Base-by-base conservation (phyloP, 345 rosid genomes). In the Sonneratia alba region DNA sequence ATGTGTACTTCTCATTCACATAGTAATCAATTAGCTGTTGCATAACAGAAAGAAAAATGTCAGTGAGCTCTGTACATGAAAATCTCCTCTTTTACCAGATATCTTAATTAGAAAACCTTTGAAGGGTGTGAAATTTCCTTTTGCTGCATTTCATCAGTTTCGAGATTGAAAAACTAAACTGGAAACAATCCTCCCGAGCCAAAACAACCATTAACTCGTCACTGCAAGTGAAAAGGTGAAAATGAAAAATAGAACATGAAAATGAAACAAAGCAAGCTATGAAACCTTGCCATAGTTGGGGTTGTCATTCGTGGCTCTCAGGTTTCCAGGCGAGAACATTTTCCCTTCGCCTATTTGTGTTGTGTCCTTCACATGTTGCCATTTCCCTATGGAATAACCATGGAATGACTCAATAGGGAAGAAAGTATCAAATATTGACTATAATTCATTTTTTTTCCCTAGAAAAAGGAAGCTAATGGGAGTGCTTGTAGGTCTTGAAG, bases 341-440 rank as follows among this genome's bases (percentile, higher is more conserved):
- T 95, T 95, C 34, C 99, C 97, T 82, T 95, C 99, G 5, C 81
- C 80, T 24, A 95, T 83, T 78, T 93, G 93, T 6, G 88, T 85
- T 21, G 98, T 91, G 74, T 91, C 98, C 74, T 93, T 95, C 68
- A 95, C 99, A 76, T 87, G 97, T 67, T 86, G 97, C 99, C 97
- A 92, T 77, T 92, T 95, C 67, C 98, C 98, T 94, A 82, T 68
- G 36, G 21, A 79, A 75, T 72, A 67, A 64, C 98, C 96, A 86
- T 27, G 32, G 66, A 10, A 62, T 13, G 19, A 14, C 18, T 62
- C 66, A 62, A 11, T 24, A 27, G 38, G 16, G 32, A 10, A 57
- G 32, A 57, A 62, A 10, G 38, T 27, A 1, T 11, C 66, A 24
- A 53, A 19, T 6, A 18, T 18, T n/a, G 34, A n/a, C 32, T n/a